Evolutionary conservation across 805 yeast genomes (phyloP), one percentile per base, ranked within the genome.

Genomic region (Candida maris): DNA sequence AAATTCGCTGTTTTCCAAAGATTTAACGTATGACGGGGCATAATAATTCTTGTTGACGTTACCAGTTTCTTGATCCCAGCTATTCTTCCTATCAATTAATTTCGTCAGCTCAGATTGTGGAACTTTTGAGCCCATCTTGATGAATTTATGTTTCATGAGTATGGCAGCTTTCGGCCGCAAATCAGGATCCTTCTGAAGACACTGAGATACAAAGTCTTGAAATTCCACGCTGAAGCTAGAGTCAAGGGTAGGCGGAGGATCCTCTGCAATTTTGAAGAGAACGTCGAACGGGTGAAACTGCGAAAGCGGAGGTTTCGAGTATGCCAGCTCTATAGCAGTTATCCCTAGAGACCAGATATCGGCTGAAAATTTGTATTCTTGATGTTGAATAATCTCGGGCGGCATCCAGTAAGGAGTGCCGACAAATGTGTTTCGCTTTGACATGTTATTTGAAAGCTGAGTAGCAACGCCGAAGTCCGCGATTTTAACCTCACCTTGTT

Each of bases 401-500:
- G 81, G 77, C 81, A 76, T 74, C 79, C 80, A 76, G 48, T 75
- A 75, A 0, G 81, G 81, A 0, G 81, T 75, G 0, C 81, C 81
- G 3, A 75, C 80, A 52, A 75, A 68, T 0, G 81, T 63, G 56
- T 71, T 67, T 30, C 68, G 38, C 39, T 77, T 68, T 13, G 75
- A 68, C 39, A 76, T 62, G 48, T 75, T 69, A 34, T 79, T 80
- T 2, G 79, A 70, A 4, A 62, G 68, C 48, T 80, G 84, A 1
- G 97, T 85, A 1, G 97, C 95, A 8, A 91, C 96, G 1, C 97
- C 97, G 61, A 91, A 91, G 59, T 91, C 98, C 2, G 96, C 97
- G 32, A 91, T 70, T 51, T 91, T 93, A 10, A 87, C 91, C 7
- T 74, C 79, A 3, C 94, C 89, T 9, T 70, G 61, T 2, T 72